phyloP scores from a whole-genome alignment of 768 basidiomycete species.

The Termitomyces sp. region DNA sequence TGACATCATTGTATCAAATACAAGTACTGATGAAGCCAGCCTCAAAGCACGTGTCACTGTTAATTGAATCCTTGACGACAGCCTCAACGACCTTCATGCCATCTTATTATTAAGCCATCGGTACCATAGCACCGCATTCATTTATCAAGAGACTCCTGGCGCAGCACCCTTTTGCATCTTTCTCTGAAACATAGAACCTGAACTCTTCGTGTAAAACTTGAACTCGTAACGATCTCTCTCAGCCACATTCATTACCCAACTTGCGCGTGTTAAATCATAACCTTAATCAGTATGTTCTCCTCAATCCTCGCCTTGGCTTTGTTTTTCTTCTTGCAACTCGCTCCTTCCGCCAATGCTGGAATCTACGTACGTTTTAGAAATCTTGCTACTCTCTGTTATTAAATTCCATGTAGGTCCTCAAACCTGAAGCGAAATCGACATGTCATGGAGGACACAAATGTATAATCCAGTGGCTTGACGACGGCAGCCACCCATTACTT shows the following conservation, averaged over 20 bases:
- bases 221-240: constrained; percentile 4
- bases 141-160: not conserved
- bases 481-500: constrained; percentile 49
- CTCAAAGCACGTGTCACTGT: too few relatives aligned
- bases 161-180: constrained; percentile 3
- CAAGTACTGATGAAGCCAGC: too few relatives aligned
- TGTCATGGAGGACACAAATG: constrained; percentile 55
- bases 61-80: not conserved
- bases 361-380: constrained; percentile 32
- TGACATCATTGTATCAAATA: too few relatives aligned
- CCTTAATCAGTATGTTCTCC: constrained; percentile 11
- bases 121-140: not conserved
- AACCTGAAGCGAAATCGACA: constrained; percentile 35
- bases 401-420: constrained; percentile 33
- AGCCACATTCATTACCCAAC: not conserved
- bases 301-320: constrained; percentile 13
- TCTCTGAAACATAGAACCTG: not conserved
- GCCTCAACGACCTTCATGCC: not conserved
- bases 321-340: constrained; percentile 19
- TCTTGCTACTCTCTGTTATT: not conserved
- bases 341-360: constrained; percentile 28
- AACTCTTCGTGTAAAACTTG: not conserved
- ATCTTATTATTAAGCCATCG: constrained; percentile 2
- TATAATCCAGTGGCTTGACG: constrained; percentile 57
- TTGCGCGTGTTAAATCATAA: not conserved